Base-by-base conservation (phyloP, 768 basidiomycete species). In the Rossbeevera mucosa region DNA sequence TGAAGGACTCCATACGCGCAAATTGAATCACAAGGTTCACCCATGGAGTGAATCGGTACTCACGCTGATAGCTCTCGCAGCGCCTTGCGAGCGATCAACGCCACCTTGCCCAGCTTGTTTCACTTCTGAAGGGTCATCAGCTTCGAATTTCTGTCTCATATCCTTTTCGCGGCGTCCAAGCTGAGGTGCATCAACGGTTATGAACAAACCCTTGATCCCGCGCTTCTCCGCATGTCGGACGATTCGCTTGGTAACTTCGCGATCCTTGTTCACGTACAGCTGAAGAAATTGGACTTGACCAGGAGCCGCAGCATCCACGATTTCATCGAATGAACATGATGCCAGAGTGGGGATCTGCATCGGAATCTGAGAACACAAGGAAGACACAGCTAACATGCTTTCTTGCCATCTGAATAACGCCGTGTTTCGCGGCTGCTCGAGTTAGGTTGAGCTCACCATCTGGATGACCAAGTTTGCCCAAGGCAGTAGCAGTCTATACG, bases 181-280 rank as follows among this genome's bases (percentile, higher is more conserved):
- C 59, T 96, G 94, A 6, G 95, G 95, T 0, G 95, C 95, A 71
- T 98, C 95, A 24, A 98, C 95, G 0, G 95, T 97, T 66, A 98
- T 96, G 70, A 98, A 97, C 12, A 98, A 74, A 4, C 80, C 95
- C 67, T 93, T 94, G 64, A 99, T 81, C 2, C 95, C 95, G 24
- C 93, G 82, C 56, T 78, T 74, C 70, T 94, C 93, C 1, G 96
- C 96, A 57, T 95, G 91, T 60, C 89, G 82, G 0, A 98, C 90
- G 47, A 93, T 82, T 52, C 84, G 81, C 68, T 86, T 84, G 5
- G 94, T 96, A 54, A 92, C 82, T 26, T 77, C 78, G 13, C 92
- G 80, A 65, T 98, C 91, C 59, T 85, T 85, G 74, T 97, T 97
- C 50, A 98, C 95, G 59, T 65, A 91, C 76, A 97, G 72, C 68